These are phyloP conservation scores for Lithospermum erythrorhizon DNA, from an alignment of 257 asterid species.

Conservation along the genomic window DNA sequence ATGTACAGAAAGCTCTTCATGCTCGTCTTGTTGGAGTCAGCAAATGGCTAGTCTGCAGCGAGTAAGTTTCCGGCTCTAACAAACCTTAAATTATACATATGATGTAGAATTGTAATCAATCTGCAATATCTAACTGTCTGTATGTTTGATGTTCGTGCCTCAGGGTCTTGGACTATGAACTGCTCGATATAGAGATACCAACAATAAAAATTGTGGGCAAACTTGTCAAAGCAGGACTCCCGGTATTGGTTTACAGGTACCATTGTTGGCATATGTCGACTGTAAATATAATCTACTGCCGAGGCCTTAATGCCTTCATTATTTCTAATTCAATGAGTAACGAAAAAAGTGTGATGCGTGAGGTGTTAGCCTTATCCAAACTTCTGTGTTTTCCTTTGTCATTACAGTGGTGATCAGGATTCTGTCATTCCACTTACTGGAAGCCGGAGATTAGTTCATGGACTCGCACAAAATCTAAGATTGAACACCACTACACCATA, in stretches of 20 bases:
- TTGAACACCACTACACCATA: conserved; percentile 45
- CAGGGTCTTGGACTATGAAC: conserved; percentile 63
- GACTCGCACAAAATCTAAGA: conserved; percentile 34
- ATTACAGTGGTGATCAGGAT: conserved; percentile 77
- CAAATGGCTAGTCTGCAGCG: conserved; percentile 76
- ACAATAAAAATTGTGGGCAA: conserved; percentile 47
- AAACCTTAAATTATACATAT: not conserved
- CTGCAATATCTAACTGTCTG: not conserved
- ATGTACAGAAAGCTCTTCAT: conserved; percentile 56
- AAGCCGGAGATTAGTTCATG: conserved; percentile 50
- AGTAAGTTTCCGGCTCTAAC: conserved; percentile 20
- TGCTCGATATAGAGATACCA: conserved; percentile 63
- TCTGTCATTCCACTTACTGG: conserved; percentile 79
- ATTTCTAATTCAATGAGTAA: not conserved
- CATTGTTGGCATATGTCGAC: not conserved
- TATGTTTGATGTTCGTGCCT: conserved; percentile 8
- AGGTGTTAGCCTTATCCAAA: not conserved
- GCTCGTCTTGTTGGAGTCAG: conserved; percentile 60
- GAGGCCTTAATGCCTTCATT: too few relatives aligned
- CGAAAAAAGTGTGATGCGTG: not conserved
- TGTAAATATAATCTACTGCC: too few relatives aligned
- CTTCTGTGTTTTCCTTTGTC: not conserved
- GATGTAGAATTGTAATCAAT: too few relatives aligned
- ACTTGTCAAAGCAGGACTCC: conserved; percentile 50
- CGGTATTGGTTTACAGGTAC: conserved; percentile 66